Conservation (phyloP, 495 filamentous ascomycete genomes). For the Podospora pseudocomata region DNA sequence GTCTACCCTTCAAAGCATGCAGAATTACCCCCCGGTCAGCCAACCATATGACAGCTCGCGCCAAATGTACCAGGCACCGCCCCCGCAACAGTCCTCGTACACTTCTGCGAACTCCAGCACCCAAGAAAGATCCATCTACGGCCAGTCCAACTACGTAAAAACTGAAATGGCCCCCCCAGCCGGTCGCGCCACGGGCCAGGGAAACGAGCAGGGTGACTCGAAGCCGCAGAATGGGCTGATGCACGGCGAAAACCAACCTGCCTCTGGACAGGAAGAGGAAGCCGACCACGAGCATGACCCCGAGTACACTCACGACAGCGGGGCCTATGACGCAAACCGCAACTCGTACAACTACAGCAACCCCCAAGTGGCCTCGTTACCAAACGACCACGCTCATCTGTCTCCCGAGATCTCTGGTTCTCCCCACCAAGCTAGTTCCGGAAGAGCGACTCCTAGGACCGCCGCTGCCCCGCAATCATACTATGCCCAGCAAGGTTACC, state of each 20-base stretch:
- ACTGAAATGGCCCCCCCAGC: conserved; percentile 90
- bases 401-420: conserved; percentile 84
- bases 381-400: conserved; percentile 75
- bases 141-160: conserved; percentile 70
- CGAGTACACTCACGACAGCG: conserved; percentile 76
- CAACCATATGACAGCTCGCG: conserved; percentile 75
- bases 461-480: conserved; percentile 62
- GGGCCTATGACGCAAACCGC: conserved; percentile 64
- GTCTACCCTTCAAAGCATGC: conserved; percentile 69
- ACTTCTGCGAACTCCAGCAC: conserved; percentile 58
- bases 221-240: conserved; percentile 64
- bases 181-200: conserved; percentile 52
- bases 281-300: conserved; percentile 71
- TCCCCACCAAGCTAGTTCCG: conserved; percentile 83
- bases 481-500: conserved; percentile 66
- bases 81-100: conserved; percentile 67
- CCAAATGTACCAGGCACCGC: conserved; percentile 75
- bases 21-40: conserved; percentile 63
- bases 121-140: conserved; percentile 69
- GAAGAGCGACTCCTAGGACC: conserved; percentile 82
- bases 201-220: conserved; percentile 60
- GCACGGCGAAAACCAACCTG: conserved; percentile 54
- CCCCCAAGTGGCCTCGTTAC: conserved; percentile 58
- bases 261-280: conserved; percentile 64
- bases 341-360: conserved; percentile 71